These are phyloP conservation scores for Podaxis mareebaensis DNA, from an alignment of 768 basidiomycete genomes.

Conservation along the genomic window DNA sequence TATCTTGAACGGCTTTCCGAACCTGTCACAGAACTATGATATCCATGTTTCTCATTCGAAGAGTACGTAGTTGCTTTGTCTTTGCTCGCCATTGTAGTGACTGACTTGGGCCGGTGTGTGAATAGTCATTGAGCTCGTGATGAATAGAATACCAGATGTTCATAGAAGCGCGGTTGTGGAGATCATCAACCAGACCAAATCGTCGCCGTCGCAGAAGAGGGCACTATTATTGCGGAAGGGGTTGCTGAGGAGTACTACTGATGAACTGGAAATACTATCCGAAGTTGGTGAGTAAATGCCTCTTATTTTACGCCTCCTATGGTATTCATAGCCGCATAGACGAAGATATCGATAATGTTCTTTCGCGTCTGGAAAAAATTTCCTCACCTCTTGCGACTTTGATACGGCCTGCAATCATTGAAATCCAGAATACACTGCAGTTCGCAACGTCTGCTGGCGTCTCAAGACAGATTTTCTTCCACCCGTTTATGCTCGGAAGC, in stretches of 20 bases:
- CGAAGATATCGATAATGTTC: slow-evolving; percentile 59
- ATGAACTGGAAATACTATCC: slow-evolving; percentile 72
- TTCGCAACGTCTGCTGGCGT: slow-evolving; percentile 65
- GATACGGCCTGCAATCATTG: slow-evolving; percentile 53
- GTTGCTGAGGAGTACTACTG: slow-evolving; percentile 61
- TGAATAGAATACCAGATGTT: slow-evolving; percentile 61
- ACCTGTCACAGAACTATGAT: slow-evolving; percentile 64
- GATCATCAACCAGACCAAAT: slow-evolving; percentile 66
- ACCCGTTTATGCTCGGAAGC: slow-evolving; percentile 71
- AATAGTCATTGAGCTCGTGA: slow-evolving; percentile 65
- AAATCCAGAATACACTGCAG: slow-evolving; percentile 63
- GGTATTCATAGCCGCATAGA: slow-evolving; percentile 34
- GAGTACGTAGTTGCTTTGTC: slow-evolving; percentile 43
- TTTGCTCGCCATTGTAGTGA: background rate
- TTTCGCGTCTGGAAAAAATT: slow-evolving; percentile 57
- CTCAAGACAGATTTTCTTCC: slow-evolving; percentile 60
- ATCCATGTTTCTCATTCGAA: slow-evolving; percentile 78
- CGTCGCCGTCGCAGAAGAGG: slow-evolving; percentile 67
- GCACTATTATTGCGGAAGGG: slow-evolving; percentile 69
- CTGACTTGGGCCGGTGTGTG: slow-evolving; percentile 14
- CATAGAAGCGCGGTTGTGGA: slow-evolving; percentile 60
- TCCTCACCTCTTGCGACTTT: slow-evolving; percentile 52
- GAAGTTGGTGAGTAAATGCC: slow-evolving; percentile 51
- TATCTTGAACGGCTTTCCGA: slow-evolving; percentile 72
- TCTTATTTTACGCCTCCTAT: background rate